Base-by-base conservation (phyloP, 225 moss, liverwort and hornwort genomes). In the Sphagnum tenellum region DNA sequence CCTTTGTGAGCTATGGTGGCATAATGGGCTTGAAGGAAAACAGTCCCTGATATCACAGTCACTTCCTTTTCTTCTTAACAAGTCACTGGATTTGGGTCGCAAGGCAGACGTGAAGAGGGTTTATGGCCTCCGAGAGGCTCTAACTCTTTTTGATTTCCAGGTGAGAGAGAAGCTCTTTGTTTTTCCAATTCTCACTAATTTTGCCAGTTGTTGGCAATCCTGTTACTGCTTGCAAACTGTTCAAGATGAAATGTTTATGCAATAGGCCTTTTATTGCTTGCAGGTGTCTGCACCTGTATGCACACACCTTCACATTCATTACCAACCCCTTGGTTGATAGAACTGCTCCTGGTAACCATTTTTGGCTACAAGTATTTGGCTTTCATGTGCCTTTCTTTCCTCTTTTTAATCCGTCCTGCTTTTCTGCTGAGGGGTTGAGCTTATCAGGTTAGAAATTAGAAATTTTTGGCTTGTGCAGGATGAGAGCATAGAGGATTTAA, bases 1-100 rank as follows among this genome's bases (percentile, higher is more conserved):
- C 47, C 57, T 85, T 13, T 85, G 84, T 64, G 84, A 85, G 66
- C 51, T 68, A 8, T 85, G 84, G 84, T 85, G 84, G 84, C 84
- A 75, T 52, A 70, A 78, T 9, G 73, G 77, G 57, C 49, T 77
- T 11, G 75, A 75, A 61, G 63, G 71, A 49, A 80, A 70, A 60
- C 81, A 85, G 63, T 71, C 60, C 46, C 65, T 85, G 49, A 75
- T 74, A 12, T 73, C 75, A 62, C 84, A 85, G 59, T 81, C 70
- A 48, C 64, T 85, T 2, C 84, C 84, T 0, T 85, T 76, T 65
- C 65, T 81, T 4, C 60, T 85, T 12, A 75, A 77, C 29, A 85
- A 71, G 67, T 75, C 84, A 46, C 64, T 85, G 59, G 64, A 73
- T 54, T 76, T 63, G 62, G 80, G 77, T 44, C 72, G 73, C 4